Evolutionary conservation across 2,329 filamentous ascomycete genomes (phyloP).

Genomic region (Canariomyces notabilis): DNA sequence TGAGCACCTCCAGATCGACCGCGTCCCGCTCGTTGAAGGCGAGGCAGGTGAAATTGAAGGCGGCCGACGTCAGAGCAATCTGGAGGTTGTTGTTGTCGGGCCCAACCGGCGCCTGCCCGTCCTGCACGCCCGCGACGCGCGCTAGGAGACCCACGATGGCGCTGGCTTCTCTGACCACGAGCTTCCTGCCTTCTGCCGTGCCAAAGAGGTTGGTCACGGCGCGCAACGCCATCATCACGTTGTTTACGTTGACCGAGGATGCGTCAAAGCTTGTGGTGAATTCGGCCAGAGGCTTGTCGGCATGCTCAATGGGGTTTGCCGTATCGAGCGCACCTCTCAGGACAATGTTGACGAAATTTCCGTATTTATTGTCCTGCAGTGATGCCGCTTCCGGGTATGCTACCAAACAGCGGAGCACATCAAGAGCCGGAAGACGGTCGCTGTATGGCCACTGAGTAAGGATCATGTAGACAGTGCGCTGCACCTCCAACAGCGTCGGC

Average conservation of each 20-base stretch:
- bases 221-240: constrained; percentile 80
- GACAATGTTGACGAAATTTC: constrained; percentile 55
- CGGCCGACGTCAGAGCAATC: constrained; percentile 74
- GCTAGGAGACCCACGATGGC: constrained; percentile 59
- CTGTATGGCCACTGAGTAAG: constrained; percentile 74
- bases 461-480: constrained; percentile 59
- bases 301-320: constrained; percentile 35
- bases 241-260: constrained; percentile 63
- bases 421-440: constrained; percentile 77
- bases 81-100: constrained; percentile 69
- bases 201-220: constrained; percentile 80
- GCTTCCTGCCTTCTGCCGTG: constrained; percentile 62
- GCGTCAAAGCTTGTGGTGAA: constrained; percentile 32
- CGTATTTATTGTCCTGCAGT: constrained; percentile 46
- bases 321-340: constrained; percentile 36
- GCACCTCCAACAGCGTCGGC: constrained; percentile 25
- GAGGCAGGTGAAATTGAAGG: constrained; percentile 80
- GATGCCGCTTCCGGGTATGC: constrained; percentile 63
- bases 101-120: constrained; percentile 45
- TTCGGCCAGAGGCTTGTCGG: constrained; percentile 5
- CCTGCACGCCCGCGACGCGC: constrained; percentile 51
- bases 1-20: constrained; percentile 40
- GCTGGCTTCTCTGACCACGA: constrained; percentile 55
- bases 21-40: constrained; percentile 47
- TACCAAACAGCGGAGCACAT: constrained; percentile 79